Evolutionary conservation across 1,284 basidiomycete species (phyloP), one percentile per base, ranked within the genome.

Genomic region (Rhizoctonia solani): DNA sequence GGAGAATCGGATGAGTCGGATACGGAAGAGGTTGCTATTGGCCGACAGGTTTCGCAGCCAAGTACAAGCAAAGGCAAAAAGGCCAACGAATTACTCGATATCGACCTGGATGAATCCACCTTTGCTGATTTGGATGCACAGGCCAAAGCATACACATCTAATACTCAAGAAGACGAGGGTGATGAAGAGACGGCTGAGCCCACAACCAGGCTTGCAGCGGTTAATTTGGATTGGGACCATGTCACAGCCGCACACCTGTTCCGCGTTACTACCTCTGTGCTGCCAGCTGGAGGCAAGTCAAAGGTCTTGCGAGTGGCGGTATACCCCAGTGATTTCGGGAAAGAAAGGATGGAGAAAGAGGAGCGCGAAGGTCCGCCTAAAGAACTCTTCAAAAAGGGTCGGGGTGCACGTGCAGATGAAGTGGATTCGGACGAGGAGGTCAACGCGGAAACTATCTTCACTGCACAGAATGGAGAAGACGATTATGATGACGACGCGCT

Each of bases 201-300:
- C n/a, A 93, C 92, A 0, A 83, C 81, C 52, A 84, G 96, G 13
- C 79, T 98, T 4, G 97, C 96, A 0, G 86, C 91, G 29, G 96
- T 99, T 72, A 98, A 99, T 76, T 85, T 99, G 69, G 97, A 99
- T 79, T 99, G 97, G 97, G 97, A 99, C 77, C 87, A 98, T 78
- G 86, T 99, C 66, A 89, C 91, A 54, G 93, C 96, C 0, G 81
- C 81, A 37, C 95, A 99, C 77, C 80, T 99, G 25, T 98, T 87
- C 85, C 94, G 93, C 77, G 92, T 99, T 46, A 95, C 94, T 77
- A 87, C 92, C 37, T 98, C 95, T 3, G 85, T 96, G 59, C 27
- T 50, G 23, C 49, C 66, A 13, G 49, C 23, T 29, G 49, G 52
- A 42, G 54, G 65, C n/a, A 42, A 34, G 0, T 32, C 47, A 5